These are phyloP conservation scores for Kuraishia molischiana DNA, from an alignment of 805 yeast genomes.

Conservation along the genomic window DNA sequence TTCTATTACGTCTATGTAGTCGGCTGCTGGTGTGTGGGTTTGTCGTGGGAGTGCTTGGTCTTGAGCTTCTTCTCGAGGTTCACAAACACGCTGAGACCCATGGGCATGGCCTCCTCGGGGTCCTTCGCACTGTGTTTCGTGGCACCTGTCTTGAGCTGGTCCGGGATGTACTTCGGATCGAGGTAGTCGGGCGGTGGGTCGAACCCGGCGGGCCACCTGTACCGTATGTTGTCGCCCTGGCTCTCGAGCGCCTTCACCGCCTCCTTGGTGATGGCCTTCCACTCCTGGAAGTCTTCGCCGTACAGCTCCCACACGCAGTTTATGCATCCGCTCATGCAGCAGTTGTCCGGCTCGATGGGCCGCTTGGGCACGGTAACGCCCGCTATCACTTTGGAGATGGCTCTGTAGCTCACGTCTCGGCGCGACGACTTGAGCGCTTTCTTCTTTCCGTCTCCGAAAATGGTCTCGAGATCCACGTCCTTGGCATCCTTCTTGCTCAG, in stretches of 20 bases:
- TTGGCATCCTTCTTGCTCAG: constrained; percentile 8
- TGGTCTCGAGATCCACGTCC: constrained; percentile 12
- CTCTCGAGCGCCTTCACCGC: constrained; percentile 38
- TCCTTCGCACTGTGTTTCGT: constrained; percentile 23
- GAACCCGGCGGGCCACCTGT: constrained; percentile 56
- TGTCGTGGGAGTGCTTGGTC: constrained; percentile 12
- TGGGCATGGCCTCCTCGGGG: constrained; percentile 51
- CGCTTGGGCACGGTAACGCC: constrained; percentile 76
- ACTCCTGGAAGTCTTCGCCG: constrained; percentile 78
- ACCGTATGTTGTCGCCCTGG: constrained; percentile 32
- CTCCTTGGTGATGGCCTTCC: constrained; percentile 50
- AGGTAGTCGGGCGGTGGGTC: constrained; percentile 42
- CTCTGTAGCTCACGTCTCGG: constrained; percentile 25
- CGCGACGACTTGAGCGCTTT: constrained; percentile 22
- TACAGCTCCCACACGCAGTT: constrained; percentile 96
- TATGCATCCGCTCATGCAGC: constrained; percentile 96
- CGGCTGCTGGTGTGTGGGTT: background rate
- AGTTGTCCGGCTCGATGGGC: constrained; percentile 88
- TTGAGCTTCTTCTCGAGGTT: constrained; percentile 66
- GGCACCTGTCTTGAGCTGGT: constrained; percentile 18
- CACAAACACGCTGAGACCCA: constrained; percentile 73
- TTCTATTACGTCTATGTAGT: background rate
- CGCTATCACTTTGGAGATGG: constrained; percentile 25
- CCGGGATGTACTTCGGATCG: constrained; percentile 32
- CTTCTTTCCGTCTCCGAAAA: constrained; percentile 21